Conservation (phyloP, 2,329 filamentous ascomycete species). For the Colletotrichum filicis region DNA sequence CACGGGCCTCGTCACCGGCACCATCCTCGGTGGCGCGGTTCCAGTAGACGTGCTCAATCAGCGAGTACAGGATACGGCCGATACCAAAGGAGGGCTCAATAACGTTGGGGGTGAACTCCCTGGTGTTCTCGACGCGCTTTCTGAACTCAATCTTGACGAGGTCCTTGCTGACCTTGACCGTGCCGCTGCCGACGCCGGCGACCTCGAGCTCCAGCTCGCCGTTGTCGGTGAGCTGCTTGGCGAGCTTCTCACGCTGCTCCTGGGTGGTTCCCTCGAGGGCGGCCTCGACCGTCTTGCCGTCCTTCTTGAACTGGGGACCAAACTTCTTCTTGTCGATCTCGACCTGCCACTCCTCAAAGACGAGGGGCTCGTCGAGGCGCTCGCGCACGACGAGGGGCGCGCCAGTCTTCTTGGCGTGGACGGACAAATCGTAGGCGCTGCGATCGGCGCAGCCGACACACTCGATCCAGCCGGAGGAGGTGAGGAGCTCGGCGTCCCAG, state of each 20-base stretch:
- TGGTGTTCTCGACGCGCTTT: conserved; percentile 82
- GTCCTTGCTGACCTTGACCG: conserved; percentile 82
- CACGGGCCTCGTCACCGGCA: conserved; percentile 80
- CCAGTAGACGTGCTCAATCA: conserved; percentile 98
- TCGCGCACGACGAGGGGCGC: conserved; percentile 87
- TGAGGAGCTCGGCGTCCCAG: conserved; percentile 95
- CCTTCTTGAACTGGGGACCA: conserved; percentile 94
- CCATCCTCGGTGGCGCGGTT: conserved; percentile 73
- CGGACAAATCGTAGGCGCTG: conserved; percentile 92
- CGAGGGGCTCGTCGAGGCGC: conserved; percentile 79
- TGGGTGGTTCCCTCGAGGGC: conserved; percentile 82
- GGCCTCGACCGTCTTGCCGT: conserved; percentile 85
- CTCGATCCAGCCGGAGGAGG: conserved; percentile 96
- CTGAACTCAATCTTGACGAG: conserved; percentile 86
- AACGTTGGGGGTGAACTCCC: conserved; percentile 95
- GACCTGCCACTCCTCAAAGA: conserved; percentile 87
- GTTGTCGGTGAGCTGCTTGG: conserved; percentile 76
- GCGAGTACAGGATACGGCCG: conserved; percentile 89
- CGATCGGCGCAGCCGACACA: conserved; percentile 97
- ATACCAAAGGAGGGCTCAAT: conserved; percentile 99
- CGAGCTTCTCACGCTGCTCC: conserved; percentile 82
- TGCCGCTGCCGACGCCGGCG: conserved; percentile 72
- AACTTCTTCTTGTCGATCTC: conserved; percentile 96
- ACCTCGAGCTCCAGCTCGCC: conserved; percentile 85
- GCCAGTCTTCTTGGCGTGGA: conserved; percentile 93